These are phyloP conservation scores for Cyberlindnera petersonii DNA, from an alignment of 805 yeast species.

Conservation along the genomic window DNA sequence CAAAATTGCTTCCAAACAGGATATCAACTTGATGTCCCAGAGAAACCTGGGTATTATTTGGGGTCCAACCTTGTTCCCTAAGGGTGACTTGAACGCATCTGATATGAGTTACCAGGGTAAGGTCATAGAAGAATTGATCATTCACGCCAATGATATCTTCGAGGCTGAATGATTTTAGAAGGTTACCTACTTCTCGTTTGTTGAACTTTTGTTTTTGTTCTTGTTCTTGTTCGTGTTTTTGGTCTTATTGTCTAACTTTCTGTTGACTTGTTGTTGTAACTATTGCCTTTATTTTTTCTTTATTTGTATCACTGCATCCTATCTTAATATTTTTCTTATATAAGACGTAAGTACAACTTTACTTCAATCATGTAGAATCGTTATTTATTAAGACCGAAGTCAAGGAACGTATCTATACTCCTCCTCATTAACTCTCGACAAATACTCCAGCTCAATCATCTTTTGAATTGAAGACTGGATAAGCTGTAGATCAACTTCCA, in stretches of 20 bases:
- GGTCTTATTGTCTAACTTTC: background rate
- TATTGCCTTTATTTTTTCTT: too few relatives aligned
- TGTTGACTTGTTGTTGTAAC: background rate
- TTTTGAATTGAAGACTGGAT: slow-evolving; percentile 15
- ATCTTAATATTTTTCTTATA: background rate
- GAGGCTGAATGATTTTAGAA: slow-evolving; percentile 45
- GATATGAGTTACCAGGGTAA: slow-evolving; percentile 73
- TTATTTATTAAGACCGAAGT: too few relatives aligned
- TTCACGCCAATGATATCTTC: slow-evolving; percentile 78
- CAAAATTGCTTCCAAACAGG: slow-evolving; percentile 60
- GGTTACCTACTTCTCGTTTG: too few relatives aligned
- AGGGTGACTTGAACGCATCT: slow-evolving; percentile 61
- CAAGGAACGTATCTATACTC: slow-evolving; percentile 21
- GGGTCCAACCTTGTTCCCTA: slow-evolving; percentile 85
- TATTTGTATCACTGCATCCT: background rate
- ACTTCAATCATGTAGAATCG: too few relatives aligned
- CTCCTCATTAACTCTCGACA: slow-evolving; percentile 10
- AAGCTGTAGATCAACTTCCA: slow-evolving; percentile 3
- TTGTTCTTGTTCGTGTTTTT: background rate
- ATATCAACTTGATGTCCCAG: slow-evolving; percentile 73
- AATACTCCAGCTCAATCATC: slow-evolving; percentile 13
- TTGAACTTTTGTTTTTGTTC: background rate
- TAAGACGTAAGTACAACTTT: too few relatives aligned
- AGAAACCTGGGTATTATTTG: slow-evolving; percentile 84
- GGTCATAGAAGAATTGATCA: slow-evolving; percentile 79